These are phyloP conservation scores for Lotmaria passim DNA, from an alignment of 208 protist species.

Conservation along the genomic window DNA sequence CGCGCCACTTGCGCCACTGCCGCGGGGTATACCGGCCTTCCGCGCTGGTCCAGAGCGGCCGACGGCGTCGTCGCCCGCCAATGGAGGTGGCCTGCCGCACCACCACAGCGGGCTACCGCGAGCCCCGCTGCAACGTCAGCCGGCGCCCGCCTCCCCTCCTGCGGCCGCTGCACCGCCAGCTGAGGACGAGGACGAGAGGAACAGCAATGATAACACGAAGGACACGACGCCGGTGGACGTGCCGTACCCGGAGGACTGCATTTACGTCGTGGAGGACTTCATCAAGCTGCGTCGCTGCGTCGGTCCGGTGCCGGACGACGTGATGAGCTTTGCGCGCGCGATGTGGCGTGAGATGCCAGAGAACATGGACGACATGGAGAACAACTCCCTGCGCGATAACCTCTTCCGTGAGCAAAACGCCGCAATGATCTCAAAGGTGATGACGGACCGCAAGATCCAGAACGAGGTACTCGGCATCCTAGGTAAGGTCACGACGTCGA, in stretches of 20 bases:
- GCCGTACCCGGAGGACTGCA: conserved; percentile 61
- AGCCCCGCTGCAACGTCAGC: conserved; percentile 16
- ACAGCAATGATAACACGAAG: conserved; percentile 26
- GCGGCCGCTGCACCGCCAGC: not conserved
- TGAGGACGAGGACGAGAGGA: conserved; percentile 2
- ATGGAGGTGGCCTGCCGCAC: conserved; percentile 1
- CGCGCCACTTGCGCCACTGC: conserved; percentile 23
- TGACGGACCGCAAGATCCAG: conserved; percentile 77
- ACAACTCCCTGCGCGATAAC: conserved; percentile 68
- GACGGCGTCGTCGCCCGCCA: not conserved
- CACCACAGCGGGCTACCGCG: conserved; percentile 22
- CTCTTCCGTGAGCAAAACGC: conserved; percentile 68
- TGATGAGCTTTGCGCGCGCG: conserved; percentile 56
- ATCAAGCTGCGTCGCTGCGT: conserved; percentile 47
- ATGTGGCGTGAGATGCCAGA: conserved; percentile 86
- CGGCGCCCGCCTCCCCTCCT: not conserved
- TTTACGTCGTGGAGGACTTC: conserved; percentile 74
- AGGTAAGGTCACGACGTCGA: conserved; percentile 74
- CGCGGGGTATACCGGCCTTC: conserved; percentile 21
- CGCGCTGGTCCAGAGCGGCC: not conserved
- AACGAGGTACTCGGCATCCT: conserved; percentile 90
- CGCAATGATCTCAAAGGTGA: conserved; percentile 66
- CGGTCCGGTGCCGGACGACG: conserved; percentile 38
- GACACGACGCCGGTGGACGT: conserved; percentile 16
- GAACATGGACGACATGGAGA: conserved; percentile 64